Conservation (phyloP, 345 rosid species). For the Hibiscus mutabilis region DNA sequence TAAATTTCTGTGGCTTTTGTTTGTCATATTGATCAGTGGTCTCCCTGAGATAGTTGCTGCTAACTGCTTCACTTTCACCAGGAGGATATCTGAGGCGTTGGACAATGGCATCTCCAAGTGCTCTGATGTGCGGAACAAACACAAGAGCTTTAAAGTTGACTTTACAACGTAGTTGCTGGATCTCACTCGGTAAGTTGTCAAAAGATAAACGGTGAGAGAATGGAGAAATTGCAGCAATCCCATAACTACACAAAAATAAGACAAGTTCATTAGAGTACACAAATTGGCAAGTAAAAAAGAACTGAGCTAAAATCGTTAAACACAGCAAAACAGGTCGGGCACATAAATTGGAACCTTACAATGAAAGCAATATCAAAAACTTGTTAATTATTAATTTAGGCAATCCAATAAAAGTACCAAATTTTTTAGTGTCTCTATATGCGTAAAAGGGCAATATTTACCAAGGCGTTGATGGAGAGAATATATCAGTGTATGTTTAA, state of each 20-base stretch:
- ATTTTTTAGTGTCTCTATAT: too few relatives aligned
- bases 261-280: neutral
- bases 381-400: too few relatives aligned
- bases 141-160: conserved; percentile 79
- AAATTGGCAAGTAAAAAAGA: neutral
- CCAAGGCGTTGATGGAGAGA: neutral
- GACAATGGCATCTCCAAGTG: conserved; percentile 72
- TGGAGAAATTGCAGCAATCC: conserved; percentile 89
- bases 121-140: conserved; percentile 74
- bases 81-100: conserved; percentile 59
- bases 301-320: conserved; percentile 1
- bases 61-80: conserved; percentile 20
- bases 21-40: conserved; percentile 29
- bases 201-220: conserved; percentile 92
- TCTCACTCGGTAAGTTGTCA: conserved; percentile 67
- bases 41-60: conserved; percentile 33
- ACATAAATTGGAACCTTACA: too few relatives aligned
- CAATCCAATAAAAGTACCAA: too few relatives aligned
- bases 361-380: too few relatives aligned
- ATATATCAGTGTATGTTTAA: neutral
- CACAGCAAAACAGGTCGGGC: neutral
- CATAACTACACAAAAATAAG: conserved; percentile 51
- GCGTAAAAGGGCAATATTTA: neutral
- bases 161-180: conserved; percentile 80
- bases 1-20: conserved; percentile 53